Conservation (phyloP, 495 filamentous ascomycete genomes). For the Penicillium goetzii region DNA sequence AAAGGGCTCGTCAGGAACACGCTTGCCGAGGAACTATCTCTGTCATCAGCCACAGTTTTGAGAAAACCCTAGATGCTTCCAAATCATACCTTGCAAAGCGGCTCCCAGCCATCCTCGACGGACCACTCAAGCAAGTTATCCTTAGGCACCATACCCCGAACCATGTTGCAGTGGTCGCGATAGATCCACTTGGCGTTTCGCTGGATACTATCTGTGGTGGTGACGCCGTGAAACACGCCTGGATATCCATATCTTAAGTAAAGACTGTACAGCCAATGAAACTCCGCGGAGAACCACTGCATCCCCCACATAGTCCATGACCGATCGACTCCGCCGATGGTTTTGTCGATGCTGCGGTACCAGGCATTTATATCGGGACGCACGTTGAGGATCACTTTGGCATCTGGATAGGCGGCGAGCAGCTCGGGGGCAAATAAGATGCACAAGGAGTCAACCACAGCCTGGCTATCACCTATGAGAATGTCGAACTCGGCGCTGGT, state of each 20-base stretch:
- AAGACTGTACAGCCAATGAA: neutral
- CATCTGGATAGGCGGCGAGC: too few relatives aligned
- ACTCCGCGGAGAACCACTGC: slow-evolving; percentile 8
- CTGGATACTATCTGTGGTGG: slow-evolving; percentile 27
- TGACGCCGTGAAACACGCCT: slow-evolving; percentile 24
- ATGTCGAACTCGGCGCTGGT: too few relatives aligned
- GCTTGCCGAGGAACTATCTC: slow-evolving; percentile 16
- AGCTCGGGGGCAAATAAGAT: too few relatives aligned
- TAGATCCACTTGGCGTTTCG: slow-evolving; percentile 32
- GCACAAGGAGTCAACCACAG: too few relatives aligned
- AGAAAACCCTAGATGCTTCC: neutral
- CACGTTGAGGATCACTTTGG: too few relatives aligned
- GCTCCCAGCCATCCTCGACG: slow-evolving; percentile 59
- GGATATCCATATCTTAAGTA: slow-evolving; percentile 8
- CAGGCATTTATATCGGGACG: too few relatives aligned
- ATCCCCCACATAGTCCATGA: slow-evolving; percentile 3
- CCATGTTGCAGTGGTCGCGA: slow-evolving; percentile 29
- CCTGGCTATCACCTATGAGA: too few relatives aligned
- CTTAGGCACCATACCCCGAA: slow-evolving; percentile 38
- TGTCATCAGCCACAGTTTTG: slow-evolving; percentile 9
- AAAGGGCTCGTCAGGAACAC: slow-evolving; percentile 15
- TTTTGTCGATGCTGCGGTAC: too few relatives aligned
- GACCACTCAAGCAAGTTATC: slow-evolving; percentile 57
- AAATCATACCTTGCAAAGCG: slow-evolving; percentile 44
- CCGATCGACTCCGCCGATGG: too few relatives aligned